A percentile compares a stretch with the other conserved stretches of the same genome.
These are phyloP conservation scores for Lolium multiflorum DNA, from an alignment of 176 grass and related monocot species.

Conservation along the genomic window DNA sequence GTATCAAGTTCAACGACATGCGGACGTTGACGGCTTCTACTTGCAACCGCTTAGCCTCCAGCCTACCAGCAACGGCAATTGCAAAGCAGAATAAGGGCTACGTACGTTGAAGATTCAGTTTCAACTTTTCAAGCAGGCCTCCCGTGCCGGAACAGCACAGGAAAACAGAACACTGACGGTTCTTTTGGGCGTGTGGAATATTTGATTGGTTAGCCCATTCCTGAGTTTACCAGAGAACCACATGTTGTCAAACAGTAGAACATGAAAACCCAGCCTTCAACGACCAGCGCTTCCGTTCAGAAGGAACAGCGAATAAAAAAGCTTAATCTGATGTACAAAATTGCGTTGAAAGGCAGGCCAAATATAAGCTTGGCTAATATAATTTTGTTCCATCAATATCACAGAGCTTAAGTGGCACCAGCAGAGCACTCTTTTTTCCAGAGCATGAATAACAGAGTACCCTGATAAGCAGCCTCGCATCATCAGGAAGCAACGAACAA, in stretches of 20 bases:
- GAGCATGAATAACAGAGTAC: background rate
- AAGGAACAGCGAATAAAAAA: background rate
- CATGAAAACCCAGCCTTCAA: background rate
- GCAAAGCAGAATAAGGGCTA: background rate
- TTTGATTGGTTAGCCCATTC: background rate
- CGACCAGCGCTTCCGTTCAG: background rate
- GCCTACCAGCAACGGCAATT: background rate
- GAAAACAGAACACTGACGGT: background rate
- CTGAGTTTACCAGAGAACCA: background rate
- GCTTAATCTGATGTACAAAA: background rate
- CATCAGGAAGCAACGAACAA: conserved; percentile 17
- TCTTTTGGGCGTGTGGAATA: background rate
- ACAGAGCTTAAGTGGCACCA: background rate
- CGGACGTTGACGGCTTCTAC: background rate
- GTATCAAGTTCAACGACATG: background rate
- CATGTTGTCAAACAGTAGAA: background rate
- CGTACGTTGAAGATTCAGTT: background rate
- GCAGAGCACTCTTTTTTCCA: no score
- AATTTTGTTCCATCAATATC: background rate
- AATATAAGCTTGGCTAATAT: background rate
- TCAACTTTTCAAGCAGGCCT: conserved; percentile 12
- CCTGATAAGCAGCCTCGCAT: background rate
- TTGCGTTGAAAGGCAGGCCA: background rate
- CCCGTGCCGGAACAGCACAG: background rate
- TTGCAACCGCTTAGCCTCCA: background rate